phyloP scores from a whole-genome alignment of 305 asterid genomes.

The Solanum hybrid region DNA sequence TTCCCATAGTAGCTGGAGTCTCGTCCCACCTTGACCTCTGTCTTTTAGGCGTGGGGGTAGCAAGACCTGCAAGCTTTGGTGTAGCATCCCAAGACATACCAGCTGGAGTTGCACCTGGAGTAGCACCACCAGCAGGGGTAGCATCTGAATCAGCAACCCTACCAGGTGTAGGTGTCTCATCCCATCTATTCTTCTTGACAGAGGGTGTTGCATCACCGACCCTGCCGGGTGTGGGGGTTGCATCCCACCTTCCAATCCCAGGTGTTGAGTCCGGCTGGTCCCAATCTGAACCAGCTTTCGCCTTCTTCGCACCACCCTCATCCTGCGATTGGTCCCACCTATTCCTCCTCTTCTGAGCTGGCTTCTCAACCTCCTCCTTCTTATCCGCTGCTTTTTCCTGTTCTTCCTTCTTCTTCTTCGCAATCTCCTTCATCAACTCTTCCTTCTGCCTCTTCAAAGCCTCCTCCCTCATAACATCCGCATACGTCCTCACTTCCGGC shows the following conservation, averaged over 20 bases:
- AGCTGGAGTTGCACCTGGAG: conserved; percentile 91
- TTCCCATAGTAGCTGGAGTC: conserved; percentile 94
- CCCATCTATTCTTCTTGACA: conserved; percentile 77
- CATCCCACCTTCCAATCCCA: conserved; percentile 96
- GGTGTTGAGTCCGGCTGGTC: conserved; percentile 85
- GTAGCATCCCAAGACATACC: conserved; percentile 99
- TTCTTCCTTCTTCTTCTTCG: conserved; percentile 72
- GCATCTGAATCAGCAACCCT: conserved; percentile 81
- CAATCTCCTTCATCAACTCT: conserved; percentile 70
- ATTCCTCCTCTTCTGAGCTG: conserved; percentile 73
- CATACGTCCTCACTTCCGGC: conserved; percentile 78
- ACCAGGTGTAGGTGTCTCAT: conserved; percentile 96
- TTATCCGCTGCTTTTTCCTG: conserved; percentile 46
- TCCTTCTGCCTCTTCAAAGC: conserved; percentile 73
- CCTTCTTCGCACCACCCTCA: conserved; percentile 48
- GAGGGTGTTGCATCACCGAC: conserved; percentile 90
- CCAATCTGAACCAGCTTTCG: conserved; percentile 78
- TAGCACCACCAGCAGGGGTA: conserved; percentile 85
- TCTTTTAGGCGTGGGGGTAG: conserved; percentile 90
- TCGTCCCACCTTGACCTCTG: conserved; percentile 99
- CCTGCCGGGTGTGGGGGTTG: conserved; percentile 91
- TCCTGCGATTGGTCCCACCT: conserved; percentile 94
- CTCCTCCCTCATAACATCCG: conserved; percentile 81
- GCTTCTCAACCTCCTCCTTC: conserved; percentile 40
- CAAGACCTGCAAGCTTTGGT: conserved; percentile 71